A percentile compares a stretch with the other conserved stretches of the same genome.
Conservation (phyloP, 2,329 filamentous ascomycete species). For the Bipolaris bicolor region DNA sequence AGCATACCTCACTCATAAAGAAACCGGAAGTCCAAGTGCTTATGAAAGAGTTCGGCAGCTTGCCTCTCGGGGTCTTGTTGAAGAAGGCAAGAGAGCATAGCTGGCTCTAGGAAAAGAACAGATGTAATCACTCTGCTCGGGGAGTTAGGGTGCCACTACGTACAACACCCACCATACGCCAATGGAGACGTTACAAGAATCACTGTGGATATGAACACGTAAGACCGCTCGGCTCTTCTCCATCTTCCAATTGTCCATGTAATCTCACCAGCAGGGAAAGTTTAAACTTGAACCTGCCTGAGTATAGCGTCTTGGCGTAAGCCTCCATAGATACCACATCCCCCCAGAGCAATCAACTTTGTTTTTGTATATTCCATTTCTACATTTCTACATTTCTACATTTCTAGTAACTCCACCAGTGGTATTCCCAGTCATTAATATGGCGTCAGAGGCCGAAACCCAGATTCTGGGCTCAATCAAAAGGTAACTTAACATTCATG, state of each 20-base stretch:
- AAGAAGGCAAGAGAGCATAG: neutral
- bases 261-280: no score
- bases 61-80: conserved; percentile 10
- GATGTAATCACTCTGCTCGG: neutral
- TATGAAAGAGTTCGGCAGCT: conserved; percentile 12
- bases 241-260: no score
- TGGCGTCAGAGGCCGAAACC: neutral
- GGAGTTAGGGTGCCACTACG: neutral
- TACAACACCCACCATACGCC: neutral
- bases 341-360: neutral
- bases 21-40: conserved; percentile 14
- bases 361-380: neutral
- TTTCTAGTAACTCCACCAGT: neutral
- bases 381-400: neutral
- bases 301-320: neutral
- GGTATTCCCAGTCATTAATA: neutral
- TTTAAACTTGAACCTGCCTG: neutral
- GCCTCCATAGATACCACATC: neutral
- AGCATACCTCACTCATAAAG: conserved; percentile 20
- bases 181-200: neutral
- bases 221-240: no score
- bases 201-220: no score
- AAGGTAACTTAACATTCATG: neutral
- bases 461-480: neutral
- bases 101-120: neutral